These are phyloP conservation scores for Parasarocladium wereldwijsianum DNA, from an alignment of 2,329 filamentous ascomycete species.

Conservation along the genomic window DNA sequence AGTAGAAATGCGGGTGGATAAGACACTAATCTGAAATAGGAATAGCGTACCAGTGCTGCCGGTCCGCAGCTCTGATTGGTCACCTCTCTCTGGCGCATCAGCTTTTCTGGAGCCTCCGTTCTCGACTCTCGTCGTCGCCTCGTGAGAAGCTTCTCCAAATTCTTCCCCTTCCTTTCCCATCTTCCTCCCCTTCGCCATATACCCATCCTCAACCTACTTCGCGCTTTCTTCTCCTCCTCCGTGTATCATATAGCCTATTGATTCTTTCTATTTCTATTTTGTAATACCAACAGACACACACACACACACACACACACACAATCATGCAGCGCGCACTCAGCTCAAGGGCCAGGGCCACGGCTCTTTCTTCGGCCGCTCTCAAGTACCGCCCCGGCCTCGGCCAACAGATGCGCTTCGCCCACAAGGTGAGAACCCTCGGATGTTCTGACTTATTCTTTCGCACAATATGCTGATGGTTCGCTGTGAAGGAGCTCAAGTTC, in stretches of 20 bases:
- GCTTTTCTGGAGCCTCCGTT: constrained; percentile 22
- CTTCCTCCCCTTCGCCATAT: constrained; percentile 4
- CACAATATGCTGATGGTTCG: constrained; percentile 15
- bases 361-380: constrained; percentile 55
- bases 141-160: constrained; percentile 3
- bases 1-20: constrained; percentile 16
- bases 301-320: constrained; percentile 24
- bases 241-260: constrained; percentile 7
- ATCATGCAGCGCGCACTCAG: constrained; percentile 91
- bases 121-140: constrained; percentile 7
- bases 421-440: constrained; percentile 56
- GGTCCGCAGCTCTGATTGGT: constrained; percentile 1
- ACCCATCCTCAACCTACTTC: no score
- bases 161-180: constrained; percentile 9
- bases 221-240: constrained; percentile 2
- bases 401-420: constrained; percentile 89
- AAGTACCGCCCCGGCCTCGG: constrained; percentile 54
- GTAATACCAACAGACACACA: constrained; percentile 17
- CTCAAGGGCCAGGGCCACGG: constrained; percentile 64
- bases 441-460: not conserved
- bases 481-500: constrained; percentile 80
- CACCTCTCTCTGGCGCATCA: constrained; percentile 7
- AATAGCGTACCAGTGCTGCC: constrained; percentile 14
- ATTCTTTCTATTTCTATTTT: constrained; percentile 14
- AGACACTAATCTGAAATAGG: constrained; percentile 15